These are phyloP conservation scores for Plasmodium yoelii DNA, from an alignment of 169 alveolate species.

Conservation along the genomic window DNA sequence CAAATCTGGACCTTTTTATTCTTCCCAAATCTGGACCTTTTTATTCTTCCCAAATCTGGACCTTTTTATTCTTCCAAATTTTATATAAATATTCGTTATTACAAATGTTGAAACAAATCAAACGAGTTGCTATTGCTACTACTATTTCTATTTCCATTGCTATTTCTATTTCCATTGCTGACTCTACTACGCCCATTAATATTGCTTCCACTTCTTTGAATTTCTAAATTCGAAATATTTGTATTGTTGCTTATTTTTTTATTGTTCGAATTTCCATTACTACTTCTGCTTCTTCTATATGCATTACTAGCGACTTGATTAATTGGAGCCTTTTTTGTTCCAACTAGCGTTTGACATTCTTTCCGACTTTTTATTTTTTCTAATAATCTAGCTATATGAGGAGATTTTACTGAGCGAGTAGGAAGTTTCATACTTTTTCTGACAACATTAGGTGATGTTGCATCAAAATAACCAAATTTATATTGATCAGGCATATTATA, in stretches of 20 bases:
- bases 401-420: conserved; percentile 53
- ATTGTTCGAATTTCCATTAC: not conserved
- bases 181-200: not conserved
- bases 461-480: conserved; percentile 65
- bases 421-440: conserved; percentile 54
- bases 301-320: conserved; percentile 34
- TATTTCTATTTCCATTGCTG: not conserved
- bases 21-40: too few species aligned
- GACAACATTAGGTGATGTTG: conserved; percentile 41
- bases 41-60: too few species aligned
- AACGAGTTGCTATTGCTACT: conserved; percentile 23
- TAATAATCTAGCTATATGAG: conserved; percentile 61
- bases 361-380: conserved; percentile 63
- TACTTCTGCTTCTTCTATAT: conserved; percentile 12
- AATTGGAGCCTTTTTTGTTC: conserved; percentile 43
- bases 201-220: not conserved
- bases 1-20: too few species aligned
- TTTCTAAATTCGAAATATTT: too few species aligned
- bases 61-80: too few species aligned
- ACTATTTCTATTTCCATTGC: too few species aligned
- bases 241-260: too few species aligned
- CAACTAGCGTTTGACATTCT: conserved; percentile 50
- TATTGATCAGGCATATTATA: conserved; percentile 40
- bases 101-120: conserved; percentile 72
- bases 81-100: not conserved